phyloP scores from a whole-genome alignment of 352 stramenopile genomes.

The Blastocystis sp. region DNA sequence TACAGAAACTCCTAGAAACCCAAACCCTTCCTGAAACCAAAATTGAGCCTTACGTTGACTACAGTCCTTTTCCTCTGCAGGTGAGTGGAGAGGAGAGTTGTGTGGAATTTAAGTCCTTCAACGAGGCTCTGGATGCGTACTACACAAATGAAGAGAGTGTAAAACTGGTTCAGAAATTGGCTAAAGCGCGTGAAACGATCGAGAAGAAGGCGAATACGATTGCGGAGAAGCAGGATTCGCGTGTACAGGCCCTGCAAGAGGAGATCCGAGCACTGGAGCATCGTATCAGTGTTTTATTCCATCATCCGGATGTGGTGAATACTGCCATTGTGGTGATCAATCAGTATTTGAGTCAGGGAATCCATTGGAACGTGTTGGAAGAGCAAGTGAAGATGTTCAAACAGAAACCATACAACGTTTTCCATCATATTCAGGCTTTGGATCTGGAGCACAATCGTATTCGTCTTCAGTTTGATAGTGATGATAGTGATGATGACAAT shows the following conservation, averaged over 20 bases:
- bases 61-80: neutral
- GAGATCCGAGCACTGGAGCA: neutral
- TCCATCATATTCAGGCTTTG: slow-evolving; percentile 80
- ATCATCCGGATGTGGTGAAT: slow-evolving; percentile 33
- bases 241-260: neutral
- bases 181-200: slow-evolving; percentile 26
- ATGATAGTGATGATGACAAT: slow-evolving; percentile 70
- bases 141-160: slow-evolving; percentile 53
- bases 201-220: slow-evolving; percentile 43
- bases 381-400: slow-evolving; percentile 75
- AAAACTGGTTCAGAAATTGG: neutral
- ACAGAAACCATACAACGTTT: slow-evolving; percentile 80
- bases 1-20: neutral
- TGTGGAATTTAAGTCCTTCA: slow-evolving; percentile 41
- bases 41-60: slow-evolving; percentile 34
- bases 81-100: neutral
- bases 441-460: slow-evolving; percentile 81
- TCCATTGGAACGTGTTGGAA: slow-evolving; percentile 81
- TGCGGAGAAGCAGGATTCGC: slow-evolving; percentile 9
- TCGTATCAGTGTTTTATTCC: slow-evolving; percentile 5
- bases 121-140: slow-evolving; percentile 34
- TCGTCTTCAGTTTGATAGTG: slow-evolving; percentile 77
- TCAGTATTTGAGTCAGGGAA: slow-evolving; percentile 79
- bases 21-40: neutral
- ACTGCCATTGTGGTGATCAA: slow-evolving; percentile 74